Percentiles rank a stretch among this genome's conserved stretches.
phyloP scores from a whole-genome alignment of 2,329 filamentous ascomycete genomes.

The Dactylellina drechsleri region DNA sequence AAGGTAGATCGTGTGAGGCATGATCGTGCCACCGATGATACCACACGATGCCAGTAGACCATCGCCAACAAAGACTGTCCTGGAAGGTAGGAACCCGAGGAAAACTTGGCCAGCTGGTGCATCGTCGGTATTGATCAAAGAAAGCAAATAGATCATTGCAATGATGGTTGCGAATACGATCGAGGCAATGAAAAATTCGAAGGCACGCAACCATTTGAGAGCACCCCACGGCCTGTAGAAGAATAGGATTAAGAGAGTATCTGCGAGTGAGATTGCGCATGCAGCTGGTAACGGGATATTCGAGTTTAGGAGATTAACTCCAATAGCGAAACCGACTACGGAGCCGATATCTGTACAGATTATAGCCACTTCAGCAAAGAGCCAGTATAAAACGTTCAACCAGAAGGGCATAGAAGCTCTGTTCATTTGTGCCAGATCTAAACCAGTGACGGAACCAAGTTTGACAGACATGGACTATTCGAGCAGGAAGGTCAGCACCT shows the following conservation, averaged over 20 bases:
- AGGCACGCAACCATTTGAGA: conserved; percentile 66
- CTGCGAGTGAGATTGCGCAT: conserved; percentile 69
- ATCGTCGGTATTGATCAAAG: conserved; percentile 63
- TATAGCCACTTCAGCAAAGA: conserved; percentile 73
- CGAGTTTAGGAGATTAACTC: conserved; percentile 66
- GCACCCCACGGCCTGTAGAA: conserved; percentile 68
- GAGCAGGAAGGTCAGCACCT: conserved; percentile 4
- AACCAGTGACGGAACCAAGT: conserved; percentile 74
- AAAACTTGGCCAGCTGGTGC: conserved; percentile 66
- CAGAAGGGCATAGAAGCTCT: conserved; percentile 73
- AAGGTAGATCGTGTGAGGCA: conserved; percentile 71
- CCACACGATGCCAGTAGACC: conserved; percentile 68
- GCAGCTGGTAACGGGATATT: conserved; percentile 68
- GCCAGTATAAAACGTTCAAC: conserved; percentile 72
- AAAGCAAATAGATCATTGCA: conserved; percentile 69
- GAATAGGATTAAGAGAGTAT: conserved; percentile 68
- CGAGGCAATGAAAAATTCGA: conserved; percentile 68
- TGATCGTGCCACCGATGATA: conserved; percentile 68
- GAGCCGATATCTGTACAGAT: conserved; percentile 76
- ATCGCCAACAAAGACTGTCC: conserved; percentile 66
- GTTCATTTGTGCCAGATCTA: conserved; percentile 74
- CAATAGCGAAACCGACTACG: conserved; percentile 70
- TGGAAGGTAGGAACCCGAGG: conserved; percentile 67
- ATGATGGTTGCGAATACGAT: conserved; percentile 69
- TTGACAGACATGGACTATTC: conserved; percentile 67